A percentile compares a stretch with the other conserved stretches of the same genome.
phyloP scores from a whole-genome alignment of 306 rosid species.

The Lagenaria siceraria region DNA sequence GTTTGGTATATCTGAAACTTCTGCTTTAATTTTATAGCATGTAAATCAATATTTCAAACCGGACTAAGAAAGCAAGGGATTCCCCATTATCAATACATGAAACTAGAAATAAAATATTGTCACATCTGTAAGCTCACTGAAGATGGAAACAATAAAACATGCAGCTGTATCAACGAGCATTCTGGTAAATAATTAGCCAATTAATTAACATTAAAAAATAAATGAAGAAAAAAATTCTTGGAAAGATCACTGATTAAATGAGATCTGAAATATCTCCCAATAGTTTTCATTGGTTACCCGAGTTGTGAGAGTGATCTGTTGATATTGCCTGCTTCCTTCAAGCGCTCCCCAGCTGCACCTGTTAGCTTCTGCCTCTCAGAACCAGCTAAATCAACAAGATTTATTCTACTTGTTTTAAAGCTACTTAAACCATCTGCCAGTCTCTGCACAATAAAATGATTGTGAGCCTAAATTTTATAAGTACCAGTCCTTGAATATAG shows the following conservation, averaged over 20 bases:
- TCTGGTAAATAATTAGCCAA: background rate
- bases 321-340: conserved; percentile 98
- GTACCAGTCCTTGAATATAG: background rate
- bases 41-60: no score
- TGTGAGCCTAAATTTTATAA: background rate
- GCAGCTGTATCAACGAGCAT: background rate
- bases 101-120: background rate
- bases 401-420: conserved; percentile 90
- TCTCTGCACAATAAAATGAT: conserved; percentile 40
- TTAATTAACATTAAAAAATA: background rate
- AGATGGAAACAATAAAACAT: background rate
- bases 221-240: background rate
- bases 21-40: no score
- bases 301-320: conserved; percentile 97
- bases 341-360: conserved; percentile 95
- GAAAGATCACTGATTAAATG: background rate
- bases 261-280: background rate
- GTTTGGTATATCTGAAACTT: no score
- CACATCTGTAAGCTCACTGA: background rate
- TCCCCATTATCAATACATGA: background rate
- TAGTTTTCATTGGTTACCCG: conserved; percentile 44
- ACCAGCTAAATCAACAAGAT: conserved; percentile 98
- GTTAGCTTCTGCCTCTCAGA: conserved; percentile 90
- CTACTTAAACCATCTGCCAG: conserved; percentile 66
- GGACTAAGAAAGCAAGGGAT: no score